phyloP scores from a whole-genome alignment of 2,329 filamentous ascomycete species.

The Biscogniauxia marginata region DNA sequence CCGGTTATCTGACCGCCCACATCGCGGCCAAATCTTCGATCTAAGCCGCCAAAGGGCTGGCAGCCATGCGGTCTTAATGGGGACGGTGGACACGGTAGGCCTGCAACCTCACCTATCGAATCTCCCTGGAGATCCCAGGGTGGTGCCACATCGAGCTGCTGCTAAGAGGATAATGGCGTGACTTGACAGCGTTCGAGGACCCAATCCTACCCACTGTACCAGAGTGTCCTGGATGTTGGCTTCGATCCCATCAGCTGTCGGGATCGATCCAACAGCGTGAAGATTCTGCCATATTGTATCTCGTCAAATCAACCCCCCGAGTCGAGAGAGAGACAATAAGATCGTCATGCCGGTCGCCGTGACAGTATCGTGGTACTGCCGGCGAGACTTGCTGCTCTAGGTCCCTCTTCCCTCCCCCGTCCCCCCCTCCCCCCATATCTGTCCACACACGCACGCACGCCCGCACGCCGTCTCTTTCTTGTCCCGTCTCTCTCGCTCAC shows the following conservation, averaged over 20 bases:
- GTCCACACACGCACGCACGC: neutral
- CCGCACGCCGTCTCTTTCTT: too few relatives aligned
- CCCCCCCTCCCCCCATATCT: neutral
- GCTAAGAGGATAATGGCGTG: conserved; percentile 25
- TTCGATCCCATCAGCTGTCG: conserved; percentile 6
- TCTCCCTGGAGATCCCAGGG: conserved; percentile 21
- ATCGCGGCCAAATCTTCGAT: conserved; percentile 23
- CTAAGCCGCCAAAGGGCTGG: conserved; percentile 25
- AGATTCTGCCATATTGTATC: conserved; percentile 13
- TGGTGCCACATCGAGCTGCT: conserved; percentile 25
- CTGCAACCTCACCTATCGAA: conserved; percentile 20
- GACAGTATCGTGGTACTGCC: conserved; percentile 14
- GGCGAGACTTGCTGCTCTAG: neutral
- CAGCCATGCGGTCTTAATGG: conserved; percentile 22
- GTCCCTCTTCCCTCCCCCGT: conserved; percentile 1
- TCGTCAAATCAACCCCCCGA: conserved; percentile 9
- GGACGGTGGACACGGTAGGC: conserved; percentile 18
- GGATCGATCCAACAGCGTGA: conserved; percentile 24
- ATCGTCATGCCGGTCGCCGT: conserved; percentile 23
- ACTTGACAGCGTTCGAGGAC: conserved; percentile 24
- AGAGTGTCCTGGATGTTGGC: conserved; percentile 11
- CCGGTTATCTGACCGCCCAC: conserved; percentile 21
- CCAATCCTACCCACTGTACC: conserved; percentile 18
- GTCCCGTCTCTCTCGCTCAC: too few relatives aligned
- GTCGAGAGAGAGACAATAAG: conserved; percentile 15